These are phyloP conservation scores for Cadophora malorum DNA, from an alignment of 2,329 filamentous ascomycete species.

Conservation along the genomic window DNA sequence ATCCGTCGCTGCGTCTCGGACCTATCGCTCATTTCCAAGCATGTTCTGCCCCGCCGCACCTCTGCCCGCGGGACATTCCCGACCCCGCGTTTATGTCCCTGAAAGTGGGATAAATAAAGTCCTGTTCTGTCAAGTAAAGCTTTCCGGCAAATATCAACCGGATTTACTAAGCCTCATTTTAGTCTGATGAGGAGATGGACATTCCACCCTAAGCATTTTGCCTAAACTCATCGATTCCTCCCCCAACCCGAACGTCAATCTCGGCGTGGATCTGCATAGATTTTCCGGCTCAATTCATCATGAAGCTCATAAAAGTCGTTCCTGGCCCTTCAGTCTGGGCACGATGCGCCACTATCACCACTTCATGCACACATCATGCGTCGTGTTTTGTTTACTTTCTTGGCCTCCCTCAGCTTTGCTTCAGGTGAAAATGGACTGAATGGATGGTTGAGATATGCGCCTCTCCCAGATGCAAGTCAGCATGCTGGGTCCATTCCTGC, in stretches of 20 bases:
- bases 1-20: neutral
- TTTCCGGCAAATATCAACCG: neutral
- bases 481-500: conserved; percentile 51
- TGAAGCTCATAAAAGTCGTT: neutral
- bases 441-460: conserved; percentile 70
- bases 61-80: neutral
- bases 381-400: neutral
- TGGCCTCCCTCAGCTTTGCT: conserved; percentile 13
- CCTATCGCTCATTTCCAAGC: neutral
- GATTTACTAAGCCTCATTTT: neutral
- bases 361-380: neutral
- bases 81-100: neutral
- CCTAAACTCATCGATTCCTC: neutral
- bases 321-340: neutral
- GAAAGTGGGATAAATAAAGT: neutral
- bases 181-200: neutral
- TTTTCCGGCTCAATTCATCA: neutral
- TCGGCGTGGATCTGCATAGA: neutral
- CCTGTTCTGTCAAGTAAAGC: neutral
- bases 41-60: neutral
- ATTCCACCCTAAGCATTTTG: neutral
- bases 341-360: neutral
- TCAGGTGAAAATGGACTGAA: conserved; percentile 64
- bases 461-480: conserved; percentile 51
- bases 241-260: neutral